Evolutionary conservation across 306 rosid genomes (phyloP), one percentile per base, ranked within the genome.

Genomic region (Quillaja saponaria): DNA sequence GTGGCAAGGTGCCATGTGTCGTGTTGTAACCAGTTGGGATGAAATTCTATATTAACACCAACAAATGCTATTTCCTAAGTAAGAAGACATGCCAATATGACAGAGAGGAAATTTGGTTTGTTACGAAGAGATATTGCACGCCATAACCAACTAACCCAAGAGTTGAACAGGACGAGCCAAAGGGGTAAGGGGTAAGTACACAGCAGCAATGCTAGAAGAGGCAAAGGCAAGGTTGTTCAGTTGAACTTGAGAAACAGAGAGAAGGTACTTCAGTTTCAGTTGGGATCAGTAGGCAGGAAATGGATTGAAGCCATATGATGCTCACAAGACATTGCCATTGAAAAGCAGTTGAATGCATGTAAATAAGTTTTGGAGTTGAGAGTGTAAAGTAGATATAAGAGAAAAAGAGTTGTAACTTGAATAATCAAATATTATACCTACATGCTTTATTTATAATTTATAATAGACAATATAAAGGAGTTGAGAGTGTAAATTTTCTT

Each of bases 201-300:
- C 4, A 41, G 87, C 67, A 4, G 98, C 98, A 11, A 92, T 35
- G 60, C 98, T 96, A 4, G 95, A 79, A 58, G 96, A 88, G 62
- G 98, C 98, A 16, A 92, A 88, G 34, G 96, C 96, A 21, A 92
- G 94, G 68, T 79, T 88, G 71, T 88, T 92, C 78, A 92, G 92
- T 19, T 92, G 78, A 0, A 92, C 48, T 66, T 92, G 98, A 19
- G 96, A 86, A 14, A 92, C 71, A 52, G 85, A 82, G 55, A 86
- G 87, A 46, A 75, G 81, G 21, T 74, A 67, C 44, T 84, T 92
- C 40, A n/a, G n/a, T n/a, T n/a, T n/a, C n/a, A 92, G 82, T 18
- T 88, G 87, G 34, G 96, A 81, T 1, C 96, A 92, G 56, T 92
- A 92, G 7, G 96, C 87, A 12, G 98, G 98, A 63, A 92, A 92